A percentile compares a stretch with the other conserved stretches of the same genome.
Conservation (phyloP, 2,329 filamentous ascomycete genomes). For the Phaeosphaeriaceae sp. region DNA sequence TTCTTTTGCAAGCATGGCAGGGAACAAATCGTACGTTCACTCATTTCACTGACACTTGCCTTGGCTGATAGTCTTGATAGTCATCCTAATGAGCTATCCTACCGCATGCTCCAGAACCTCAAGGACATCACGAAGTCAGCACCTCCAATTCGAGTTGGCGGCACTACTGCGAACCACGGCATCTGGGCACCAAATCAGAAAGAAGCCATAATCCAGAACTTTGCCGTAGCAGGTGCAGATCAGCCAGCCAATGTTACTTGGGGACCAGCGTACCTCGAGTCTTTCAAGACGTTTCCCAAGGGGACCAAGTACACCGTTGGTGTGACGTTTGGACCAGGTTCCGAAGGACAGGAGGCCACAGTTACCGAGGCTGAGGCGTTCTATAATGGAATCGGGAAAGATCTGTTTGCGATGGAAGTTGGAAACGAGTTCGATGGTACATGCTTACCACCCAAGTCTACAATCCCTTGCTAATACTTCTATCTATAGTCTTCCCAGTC, state of each 20-base stretch:
- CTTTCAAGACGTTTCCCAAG: slow-evolving; percentile 27
- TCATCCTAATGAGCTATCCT: slow-evolving; percentile 21
- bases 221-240: slow-evolving; percentile 21
- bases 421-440: slow-evolving; percentile 32
- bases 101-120: slow-evolving; percentile 25
- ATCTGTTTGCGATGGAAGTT: slow-evolving; percentile 22
- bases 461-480: neutral
- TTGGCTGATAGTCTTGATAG: neutral
- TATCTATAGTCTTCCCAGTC: slow-evolving; percentile 17
- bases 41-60: neutral
- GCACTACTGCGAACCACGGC: slow-evolving; percentile 21
- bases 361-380: slow-evolving; percentile 16
- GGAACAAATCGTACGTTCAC: slow-evolving; percentile 13
- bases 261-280: slow-evolving; percentile 23
- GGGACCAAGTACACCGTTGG: slow-evolving; percentile 28
- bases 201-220: slow-evolving; percentile 25
- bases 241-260: slow-evolving; percentile 23
- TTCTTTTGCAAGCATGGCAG: slow-evolving; percentile 20
- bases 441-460: too few relatives aligned
- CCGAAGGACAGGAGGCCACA: slow-evolving; percentile 15
- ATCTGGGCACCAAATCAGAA: slow-evolving; percentile 17
- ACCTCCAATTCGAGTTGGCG: slow-evolving; percentile 21
- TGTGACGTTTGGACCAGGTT: slow-evolving; percentile 22
- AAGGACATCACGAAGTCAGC: slow-evolving; percentile 18
- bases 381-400: slow-evolving; percentile 15